A percentile compares a stretch with the other conserved stretches of the same genome.
Evolutionary conservation across 257 asterid species (phyloP).

Genomic region (Ocimum tenuiflorum): DNA sequence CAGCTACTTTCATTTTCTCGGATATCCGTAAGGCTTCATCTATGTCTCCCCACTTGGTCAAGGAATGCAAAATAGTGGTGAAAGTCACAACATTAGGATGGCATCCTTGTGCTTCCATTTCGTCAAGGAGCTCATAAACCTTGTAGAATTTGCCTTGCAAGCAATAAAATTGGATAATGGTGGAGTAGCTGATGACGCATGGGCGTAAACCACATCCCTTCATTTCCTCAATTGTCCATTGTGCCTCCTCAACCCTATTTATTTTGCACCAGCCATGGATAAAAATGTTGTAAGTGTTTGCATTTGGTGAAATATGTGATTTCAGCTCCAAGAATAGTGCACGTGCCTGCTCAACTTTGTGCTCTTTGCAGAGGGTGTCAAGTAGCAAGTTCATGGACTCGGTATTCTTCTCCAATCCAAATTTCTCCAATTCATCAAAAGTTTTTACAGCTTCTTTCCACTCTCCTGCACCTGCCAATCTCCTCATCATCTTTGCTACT

Average conservation of each 20-base stretch:
- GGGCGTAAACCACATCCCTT: constrained; percentile 65
- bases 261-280: constrained; percentile 87
- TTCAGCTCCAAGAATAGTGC: constrained; percentile 53
- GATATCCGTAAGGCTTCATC: constrained; percentile 51
- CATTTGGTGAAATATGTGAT: constrained; percentile 55
- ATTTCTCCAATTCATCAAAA: constrained; percentile 53
- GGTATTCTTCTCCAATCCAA: constrained; percentile 56
- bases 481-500: constrained; percentile 65
- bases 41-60: constrained; percentile 49
- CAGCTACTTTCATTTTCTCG: constrained; percentile 50
- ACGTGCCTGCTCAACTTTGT: constrained; percentile 59
- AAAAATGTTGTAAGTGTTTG: constrained; percentile 64
- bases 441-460: constrained; percentile 63
- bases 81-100: constrained; percentile 29
- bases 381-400: constrained; percentile 74
- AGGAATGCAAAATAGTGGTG: constrained; percentile 64
- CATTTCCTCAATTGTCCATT: constrained; percentile 90
- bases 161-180: constrained; percentile 62
- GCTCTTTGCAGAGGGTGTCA: constrained; percentile 72
- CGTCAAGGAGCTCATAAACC: constrained; percentile 64
- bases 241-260: constrained; percentile 77
- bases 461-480: constrained; percentile 68
- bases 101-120: constrained; percentile 60
- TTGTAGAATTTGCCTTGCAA: constrained; percentile 35
- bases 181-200: constrained; percentile 32